Conservation (phyloP, 1,139 yeast species). For the Diutina catenulata region DNA sequence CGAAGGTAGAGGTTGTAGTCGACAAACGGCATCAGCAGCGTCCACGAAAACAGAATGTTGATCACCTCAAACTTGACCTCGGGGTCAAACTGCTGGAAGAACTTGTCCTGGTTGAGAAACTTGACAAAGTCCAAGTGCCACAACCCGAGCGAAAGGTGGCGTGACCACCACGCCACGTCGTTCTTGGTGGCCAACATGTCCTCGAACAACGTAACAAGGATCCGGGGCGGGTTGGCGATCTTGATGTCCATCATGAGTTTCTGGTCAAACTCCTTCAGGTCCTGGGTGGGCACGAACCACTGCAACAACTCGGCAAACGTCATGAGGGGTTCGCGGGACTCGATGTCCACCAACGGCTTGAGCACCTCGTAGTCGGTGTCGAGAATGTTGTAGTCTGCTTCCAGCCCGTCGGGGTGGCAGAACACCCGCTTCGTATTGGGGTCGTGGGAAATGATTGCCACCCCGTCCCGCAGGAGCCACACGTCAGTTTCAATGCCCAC, state of each 20-base stretch:
- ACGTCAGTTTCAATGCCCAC: conserved; percentile 74
- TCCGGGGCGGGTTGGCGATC: conserved; percentile 1
- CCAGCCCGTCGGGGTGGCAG: conserved; percentile 31
- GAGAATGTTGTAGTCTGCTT: conserved; percentile 27
- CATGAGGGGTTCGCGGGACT: conserved; percentile 48
- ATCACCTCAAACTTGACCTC: conserved; percentile 20
- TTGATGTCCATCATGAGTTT: conserved; percentile 3
- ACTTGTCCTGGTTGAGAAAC: conserved; percentile 31
- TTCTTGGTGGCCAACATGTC: neutral
- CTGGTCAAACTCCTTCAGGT: conserved; percentile 15
- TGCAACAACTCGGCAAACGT: conserved; percentile 46
- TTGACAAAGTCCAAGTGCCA: conserved; percentile 43
- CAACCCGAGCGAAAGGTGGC: neutral
- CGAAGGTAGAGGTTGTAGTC: conserved; percentile 25
- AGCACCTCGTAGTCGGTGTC: conserved; percentile 30
- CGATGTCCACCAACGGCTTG: conserved; percentile 40
- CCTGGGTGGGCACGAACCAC: conserved; percentile 35
- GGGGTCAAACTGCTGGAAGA: conserved; percentile 18
- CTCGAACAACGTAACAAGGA: neutral
- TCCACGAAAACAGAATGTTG: conserved; percentile 27
- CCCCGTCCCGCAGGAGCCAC: conserved; percentile 65
- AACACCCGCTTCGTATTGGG: conserved; percentile 48
- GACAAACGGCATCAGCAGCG: conserved; percentile 21
- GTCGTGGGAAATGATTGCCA: conserved; percentile 71
- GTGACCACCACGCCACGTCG: conserved; percentile 3